phyloP scores from a whole-genome alignment of 164 flowering plant species.

The Sedum album region DNA sequence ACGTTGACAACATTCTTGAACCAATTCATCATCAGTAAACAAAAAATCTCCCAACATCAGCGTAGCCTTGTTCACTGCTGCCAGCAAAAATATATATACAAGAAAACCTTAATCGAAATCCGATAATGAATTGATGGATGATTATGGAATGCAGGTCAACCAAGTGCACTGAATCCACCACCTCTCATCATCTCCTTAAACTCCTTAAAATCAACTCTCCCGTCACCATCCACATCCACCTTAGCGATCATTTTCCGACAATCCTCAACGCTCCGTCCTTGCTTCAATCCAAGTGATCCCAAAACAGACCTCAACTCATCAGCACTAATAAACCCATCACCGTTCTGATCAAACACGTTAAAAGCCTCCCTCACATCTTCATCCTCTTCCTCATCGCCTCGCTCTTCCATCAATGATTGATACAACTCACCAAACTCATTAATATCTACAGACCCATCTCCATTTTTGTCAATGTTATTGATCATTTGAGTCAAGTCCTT shows the following conservation, averaged over 20 bases:
- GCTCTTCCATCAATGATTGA: background rate
- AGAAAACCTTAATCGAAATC: background rate
- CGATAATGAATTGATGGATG: background rate
- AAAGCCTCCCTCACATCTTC: background rate
- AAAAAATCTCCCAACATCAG: background rate
- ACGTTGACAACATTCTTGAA: background rate
- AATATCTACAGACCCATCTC: background rate
- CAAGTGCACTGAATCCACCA: background rate
- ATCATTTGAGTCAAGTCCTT: background rate
- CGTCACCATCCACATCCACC: background rate
- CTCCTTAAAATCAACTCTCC: background rate
- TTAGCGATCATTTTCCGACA: background rate
- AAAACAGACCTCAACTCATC: background rate
- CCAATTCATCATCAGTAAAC: background rate
- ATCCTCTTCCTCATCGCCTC: background rate
- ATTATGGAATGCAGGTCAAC: background rate
- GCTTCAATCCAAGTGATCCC: background rate
- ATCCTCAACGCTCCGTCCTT: background rate
- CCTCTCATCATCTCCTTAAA: background rate
- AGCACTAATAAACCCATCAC: background rate
- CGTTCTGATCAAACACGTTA: background rate
- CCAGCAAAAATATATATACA: background rate
- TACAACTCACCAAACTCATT: background rate
- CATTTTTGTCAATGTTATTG: background rate
- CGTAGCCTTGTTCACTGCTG: background rate